phyloP scores from a whole-genome alignment of 805 yeast genomes.

The Scheffersomyces stipitis region DNA sequence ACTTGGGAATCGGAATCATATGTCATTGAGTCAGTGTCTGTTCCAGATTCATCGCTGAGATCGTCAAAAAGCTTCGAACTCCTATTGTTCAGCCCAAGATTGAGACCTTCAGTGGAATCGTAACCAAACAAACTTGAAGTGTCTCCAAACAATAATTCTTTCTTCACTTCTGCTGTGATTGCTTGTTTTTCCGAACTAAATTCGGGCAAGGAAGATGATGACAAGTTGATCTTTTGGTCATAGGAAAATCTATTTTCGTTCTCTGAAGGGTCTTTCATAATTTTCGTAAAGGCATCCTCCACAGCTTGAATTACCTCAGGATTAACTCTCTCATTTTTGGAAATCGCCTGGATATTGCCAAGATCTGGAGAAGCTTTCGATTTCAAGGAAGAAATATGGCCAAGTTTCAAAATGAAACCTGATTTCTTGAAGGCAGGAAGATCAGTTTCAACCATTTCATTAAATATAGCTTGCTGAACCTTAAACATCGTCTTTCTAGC shows the following conservation, averaged over 20 bases:
- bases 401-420: conserved; percentile 47
- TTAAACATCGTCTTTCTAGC: conserved; percentile 63
- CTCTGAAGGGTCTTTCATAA: conserved; percentile 36
- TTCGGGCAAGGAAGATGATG: not conserved
- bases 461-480: conserved; percentile 55
- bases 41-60: conserved; percentile 30
- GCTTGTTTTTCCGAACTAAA: not conserved
- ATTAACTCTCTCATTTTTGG: conserved; percentile 30
- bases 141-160: conserved; percentile 23
- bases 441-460: conserved; percentile 51
- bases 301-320: conserved; percentile 57
- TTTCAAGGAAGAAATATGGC: conserved; percentile 4
- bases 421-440: conserved; percentile 61
- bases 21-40: conserved; percentile 31
- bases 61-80: conserved; percentile 36
- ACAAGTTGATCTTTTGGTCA: not conserved
- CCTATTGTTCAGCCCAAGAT: conserved; percentile 9
- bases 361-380: not conserved
- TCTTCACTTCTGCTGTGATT: conserved; percentile 9
- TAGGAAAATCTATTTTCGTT: not conserved
- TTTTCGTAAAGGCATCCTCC: conserved; percentile 64
- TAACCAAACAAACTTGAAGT: conserved; percentile 33
- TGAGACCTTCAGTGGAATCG: conserved; percentile 6
- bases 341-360: not conserved
- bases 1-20: conserved; percentile 22